Percentiles rank a stretch among this genome's conserved stretches.
phyloP scores from a whole-genome alignment of 345 rosid genomes.

The Dovyalis caffra region DNA sequence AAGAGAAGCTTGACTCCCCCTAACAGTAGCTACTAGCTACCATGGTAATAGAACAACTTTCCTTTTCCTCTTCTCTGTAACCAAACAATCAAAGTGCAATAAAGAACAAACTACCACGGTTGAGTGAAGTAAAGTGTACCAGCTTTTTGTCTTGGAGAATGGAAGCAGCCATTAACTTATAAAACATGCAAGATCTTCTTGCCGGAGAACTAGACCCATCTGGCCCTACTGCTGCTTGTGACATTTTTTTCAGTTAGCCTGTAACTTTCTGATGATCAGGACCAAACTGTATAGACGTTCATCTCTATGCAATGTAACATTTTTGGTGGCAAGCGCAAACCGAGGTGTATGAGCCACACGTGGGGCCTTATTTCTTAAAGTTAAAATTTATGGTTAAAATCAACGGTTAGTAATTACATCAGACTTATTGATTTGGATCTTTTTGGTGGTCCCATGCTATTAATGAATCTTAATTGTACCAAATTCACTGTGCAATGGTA shows the following conservation, averaged over 20 bases:
- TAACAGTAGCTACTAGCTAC: background rate
- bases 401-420: background rate
- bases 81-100: constrained; percentile 11
- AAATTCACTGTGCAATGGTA: background rate
- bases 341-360: background rate
- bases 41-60: background rate
- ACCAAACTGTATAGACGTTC: background rate
- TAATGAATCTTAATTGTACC: background rate
- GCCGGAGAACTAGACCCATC: constrained; percentile 15
- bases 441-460: background rate
- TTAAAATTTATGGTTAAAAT: background rate
- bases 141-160: constrained; percentile 40
- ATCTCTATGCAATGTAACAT: background rate
- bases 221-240: constrained; percentile 25
- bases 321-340: background rate
- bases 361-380: background rate
- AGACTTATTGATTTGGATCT: background rate
- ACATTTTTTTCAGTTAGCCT: background rate
- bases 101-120: background rate
- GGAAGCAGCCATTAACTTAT: constrained; percentile 36
- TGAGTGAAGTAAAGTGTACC: constrained; percentile 11
- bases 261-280: background rate
- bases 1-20: background rate
- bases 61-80: background rate
- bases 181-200: constrained; percentile 34